Conservation (phyloP, 371 early-diverging fungal genomes). For the Mortierella sp. region DNA sequence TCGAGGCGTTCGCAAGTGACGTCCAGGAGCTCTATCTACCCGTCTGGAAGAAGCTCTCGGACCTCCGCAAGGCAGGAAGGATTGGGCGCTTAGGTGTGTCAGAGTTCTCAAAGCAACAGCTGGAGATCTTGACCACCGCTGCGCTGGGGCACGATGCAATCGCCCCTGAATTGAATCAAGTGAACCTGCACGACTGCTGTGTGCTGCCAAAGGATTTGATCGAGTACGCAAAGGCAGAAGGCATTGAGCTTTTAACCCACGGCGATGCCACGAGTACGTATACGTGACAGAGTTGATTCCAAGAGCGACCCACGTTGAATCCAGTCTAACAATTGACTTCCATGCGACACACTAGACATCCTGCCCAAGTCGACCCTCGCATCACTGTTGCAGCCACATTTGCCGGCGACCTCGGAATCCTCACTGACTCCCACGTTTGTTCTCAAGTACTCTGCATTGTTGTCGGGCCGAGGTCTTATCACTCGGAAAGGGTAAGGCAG, state of each 20-base stretch:
- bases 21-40: conserved; percentile 26
- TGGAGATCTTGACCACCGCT: conserved; percentile 28
- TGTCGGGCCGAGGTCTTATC: conserved; percentile 59
- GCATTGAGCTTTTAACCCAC: conserved; percentile 62
- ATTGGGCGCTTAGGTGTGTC: conserved; percentile 49
- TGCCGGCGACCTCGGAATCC: conserved; percentile 47
- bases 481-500: conserved; percentile 64
- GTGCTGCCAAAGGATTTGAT: conserved; percentile 61
- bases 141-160: conserved; percentile 2
- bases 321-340: too few species aligned
- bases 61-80: conserved; percentile 28
- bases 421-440: conserved; percentile 53
- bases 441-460: conserved; percentile 67
- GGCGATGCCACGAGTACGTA: conserved; percentile 61
- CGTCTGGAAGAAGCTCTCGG: conserved; percentile 39
- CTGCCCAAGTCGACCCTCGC: conserved; percentile 55
- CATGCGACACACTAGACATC: conserved; percentile 17
- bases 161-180: conserved; percentile 52
- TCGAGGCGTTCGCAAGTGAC: conserved; percentile 23
- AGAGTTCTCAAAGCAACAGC: conserved; percentile 44
- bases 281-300: background rate
- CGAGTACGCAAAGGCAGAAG: conserved; percentile 56
- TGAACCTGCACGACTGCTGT: conserved; percentile 62
- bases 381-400: conserved; percentile 43
- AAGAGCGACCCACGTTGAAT: too few species aligned